phyloP scores from a whole-genome alignment of 495 filamentous ascomycete genomes.

The Aspergillus bertholletiae region DNA sequence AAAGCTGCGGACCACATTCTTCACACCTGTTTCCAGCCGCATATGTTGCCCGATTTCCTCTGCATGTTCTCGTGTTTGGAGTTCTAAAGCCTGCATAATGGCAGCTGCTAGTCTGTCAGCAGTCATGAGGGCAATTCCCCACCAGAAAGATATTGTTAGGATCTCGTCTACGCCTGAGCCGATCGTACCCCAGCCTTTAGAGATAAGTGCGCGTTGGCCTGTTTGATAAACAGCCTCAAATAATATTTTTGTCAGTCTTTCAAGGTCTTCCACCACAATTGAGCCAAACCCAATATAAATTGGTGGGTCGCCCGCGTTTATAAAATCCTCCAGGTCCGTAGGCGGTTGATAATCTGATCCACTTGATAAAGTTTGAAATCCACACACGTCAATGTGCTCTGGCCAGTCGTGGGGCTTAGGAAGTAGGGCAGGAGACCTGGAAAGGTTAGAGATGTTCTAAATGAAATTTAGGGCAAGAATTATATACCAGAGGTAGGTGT shows the following conservation, averaged over 20 bases:
- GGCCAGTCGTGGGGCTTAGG: conserved; percentile 75
- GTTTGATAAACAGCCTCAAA: conserved; percentile 61
- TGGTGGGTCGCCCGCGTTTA: conserved; percentile 59
- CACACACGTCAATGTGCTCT: conserved; percentile 62
- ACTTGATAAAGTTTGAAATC: conserved; percentile 65
- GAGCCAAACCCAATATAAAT: conserved; percentile 77
- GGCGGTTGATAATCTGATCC: conserved; percentile 59
- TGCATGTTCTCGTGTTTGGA: no score
- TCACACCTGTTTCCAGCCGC: no score
- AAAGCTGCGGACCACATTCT: no score
- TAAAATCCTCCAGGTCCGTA: conserved; percentile 57
- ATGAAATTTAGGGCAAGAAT: no score
- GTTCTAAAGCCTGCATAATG: no score
- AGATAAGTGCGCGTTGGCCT: conserved; percentile 66
- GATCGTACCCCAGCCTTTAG: conserved; percentile 76
- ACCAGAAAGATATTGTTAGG: conserved; percentile 68
- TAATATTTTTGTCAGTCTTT: conserved; percentile 58
- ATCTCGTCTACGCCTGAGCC: conserved; percentile 60
- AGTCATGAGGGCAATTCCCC: conserved; percentile 74
- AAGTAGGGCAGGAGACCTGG: conserved; percentile 69
- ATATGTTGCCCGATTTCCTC: no score
- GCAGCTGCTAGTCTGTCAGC: conserved; percentile 26
- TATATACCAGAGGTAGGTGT: conserved; percentile 60
- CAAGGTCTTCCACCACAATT: conserved; percentile 70
- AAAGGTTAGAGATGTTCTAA: no score